Base-by-base conservation (phyloP, 371 early-diverging fungal genomes). In the Apophysomyces variabilis region DNA sequence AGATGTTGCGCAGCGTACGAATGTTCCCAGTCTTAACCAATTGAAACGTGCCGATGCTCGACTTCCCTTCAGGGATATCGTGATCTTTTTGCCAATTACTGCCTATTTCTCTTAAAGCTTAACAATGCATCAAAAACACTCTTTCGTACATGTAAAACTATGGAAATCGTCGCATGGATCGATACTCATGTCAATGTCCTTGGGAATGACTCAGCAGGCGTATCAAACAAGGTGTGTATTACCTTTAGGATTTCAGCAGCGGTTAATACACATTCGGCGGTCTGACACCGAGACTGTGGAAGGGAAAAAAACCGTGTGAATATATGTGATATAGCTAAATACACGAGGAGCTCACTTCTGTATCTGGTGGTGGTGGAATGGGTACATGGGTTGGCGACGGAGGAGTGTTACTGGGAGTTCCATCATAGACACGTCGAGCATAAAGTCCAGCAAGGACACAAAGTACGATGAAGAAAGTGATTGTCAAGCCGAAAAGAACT, bases 211-310 rank as follows among this genome's bases (percentile, higher is more conserved):
- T 54, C 5, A 65, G 14, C 9, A 3, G 38, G 16, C 8, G n/a
- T 39, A 37, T 7, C 32, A 12, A 14, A 43, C 16, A 16, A 37
- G 8, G 8, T 47, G 43, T 54, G 38, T 1, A 32, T 66, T 75
- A 80, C 80, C 68, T 75, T 60, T 11, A 83, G 50, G 32, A 90
- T 82, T 41, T 85, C 75, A 1, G 87, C 81, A 1, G 89, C 87
- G 3, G 86, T 83, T 38, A 78, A 61, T 7, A 88, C 80, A 66
- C 90, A 90, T 43, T 85, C 83, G 32, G 85, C 77, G n/a, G 84
- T 75, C 5, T 75, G 57, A 66, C 89, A 89, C 8, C 80, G 39
- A 62, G 74, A 68, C 85, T 85, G 65, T 18, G 14, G 26, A 66
- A 61, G 56, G 18, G 18, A 62, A 16, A 50, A 38, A n/a, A 38